phyloP scores from a whole-genome alignment of 805 yeast genomes.

The Barnettozyma sucrosica region DNA sequence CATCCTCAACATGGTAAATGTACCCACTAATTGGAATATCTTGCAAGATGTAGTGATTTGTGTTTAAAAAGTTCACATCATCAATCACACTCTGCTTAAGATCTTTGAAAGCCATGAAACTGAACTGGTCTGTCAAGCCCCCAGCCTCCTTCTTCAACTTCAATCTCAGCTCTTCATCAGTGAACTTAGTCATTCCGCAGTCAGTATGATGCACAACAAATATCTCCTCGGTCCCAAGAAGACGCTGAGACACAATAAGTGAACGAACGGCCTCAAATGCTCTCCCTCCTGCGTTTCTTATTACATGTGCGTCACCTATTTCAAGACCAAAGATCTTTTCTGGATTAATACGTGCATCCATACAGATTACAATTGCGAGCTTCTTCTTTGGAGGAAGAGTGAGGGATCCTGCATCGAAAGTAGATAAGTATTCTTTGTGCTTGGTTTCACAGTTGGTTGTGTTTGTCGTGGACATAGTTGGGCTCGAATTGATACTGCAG shows the following conservation, averaged over 20 bases:
- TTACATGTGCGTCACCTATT: conserved; percentile 38
- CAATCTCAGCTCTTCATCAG: conserved; percentile 27
- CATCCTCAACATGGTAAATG: conserved; percentile 34
- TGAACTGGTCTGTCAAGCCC: conserved; percentile 8
- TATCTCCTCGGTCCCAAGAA: conserved; percentile 35
- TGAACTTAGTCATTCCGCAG: conserved; percentile 38
- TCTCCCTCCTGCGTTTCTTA: conserved; percentile 40
- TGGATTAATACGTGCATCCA: conserved; percentile 4
- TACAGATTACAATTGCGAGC: conserved; percentile 35
- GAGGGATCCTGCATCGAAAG: neutral
- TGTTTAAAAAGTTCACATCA: conserved; percentile 30
- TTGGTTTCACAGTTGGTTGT: neutral
- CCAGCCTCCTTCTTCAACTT: conserved; percentile 29
- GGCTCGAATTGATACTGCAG: neutral
- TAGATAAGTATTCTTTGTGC: neutral
- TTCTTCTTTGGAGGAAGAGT: conserved; percentile 16
- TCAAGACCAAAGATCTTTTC: conserved; percentile 20
- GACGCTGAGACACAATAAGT: conserved; percentile 34
- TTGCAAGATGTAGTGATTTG: conserved; percentile 26
- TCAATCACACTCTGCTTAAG: conserved; percentile 30
- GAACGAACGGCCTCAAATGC: conserved; percentile 34
- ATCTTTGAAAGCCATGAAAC: conserved; percentile 18
- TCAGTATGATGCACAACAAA: conserved; percentile 37
- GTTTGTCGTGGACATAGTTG: neutral
- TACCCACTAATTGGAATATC: conserved; percentile 37